Conservation (phyloP, 768 basidiomycete species). For the Leccinum fibrillosum region DNA sequence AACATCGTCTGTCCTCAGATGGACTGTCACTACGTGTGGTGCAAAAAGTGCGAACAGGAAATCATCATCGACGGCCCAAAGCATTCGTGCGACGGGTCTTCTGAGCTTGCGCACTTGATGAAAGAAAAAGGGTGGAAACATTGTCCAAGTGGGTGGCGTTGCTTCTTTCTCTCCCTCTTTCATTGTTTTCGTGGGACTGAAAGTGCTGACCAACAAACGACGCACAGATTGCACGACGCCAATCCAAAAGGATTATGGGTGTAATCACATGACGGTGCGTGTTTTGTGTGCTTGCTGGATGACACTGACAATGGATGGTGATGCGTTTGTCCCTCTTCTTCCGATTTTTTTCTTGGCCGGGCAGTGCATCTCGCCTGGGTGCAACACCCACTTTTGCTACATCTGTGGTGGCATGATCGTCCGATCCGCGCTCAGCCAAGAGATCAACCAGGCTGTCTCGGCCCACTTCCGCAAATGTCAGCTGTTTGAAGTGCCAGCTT, state of each 20-base stretch:
- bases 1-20: conserved; percentile 49
- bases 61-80: conserved; percentile 33
- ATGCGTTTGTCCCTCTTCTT: neutral
- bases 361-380: conserved; percentile 56
- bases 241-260: conserved; percentile 49
- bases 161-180: neutral
- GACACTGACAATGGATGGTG: neutral
- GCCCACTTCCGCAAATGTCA: conserved; percentile 34
- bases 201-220: neutral
- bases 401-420: conserved; percentile 47
- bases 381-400: conserved; percentile 60
- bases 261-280: conserved; percentile 56
- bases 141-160: conserved; percentile 49
- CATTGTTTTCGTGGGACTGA: neutral
- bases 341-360: neutral
- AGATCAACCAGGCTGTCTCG: conserved; percentile 30
- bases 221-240: conserved; percentile 43
- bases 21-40: conserved; percentile 53
- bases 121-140: conserved; percentile 56
- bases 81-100: conserved; percentile 59
- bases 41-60: conserved; percentile 53
- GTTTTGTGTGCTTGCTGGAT: neutral
- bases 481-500: conserved; percentile 36
- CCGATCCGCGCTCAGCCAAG: conserved; percentile 32
- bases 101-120: conserved; percentile 54